Conservation (phyloP, 345 rosid species). For the Gossypium herbaceum region DNA sequence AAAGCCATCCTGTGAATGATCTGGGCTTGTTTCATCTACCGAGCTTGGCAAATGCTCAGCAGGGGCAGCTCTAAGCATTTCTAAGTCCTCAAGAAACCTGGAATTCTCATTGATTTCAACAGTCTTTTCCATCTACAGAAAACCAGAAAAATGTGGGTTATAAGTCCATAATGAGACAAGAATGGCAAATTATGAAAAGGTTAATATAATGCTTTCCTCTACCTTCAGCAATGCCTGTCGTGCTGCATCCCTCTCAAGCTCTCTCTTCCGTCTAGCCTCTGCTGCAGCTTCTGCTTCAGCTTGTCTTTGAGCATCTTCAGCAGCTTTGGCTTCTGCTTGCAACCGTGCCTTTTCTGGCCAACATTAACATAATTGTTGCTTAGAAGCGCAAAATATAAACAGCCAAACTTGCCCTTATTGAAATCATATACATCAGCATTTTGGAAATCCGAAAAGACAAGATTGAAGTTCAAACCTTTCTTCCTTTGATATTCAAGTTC, state of each 20-base stretch:
- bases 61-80: slow-evolving; percentile 71
- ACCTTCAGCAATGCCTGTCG: slow-evolving; percentile 90
- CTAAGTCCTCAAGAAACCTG: slow-evolving; percentile 77
- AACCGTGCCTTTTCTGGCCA: slow-evolving; percentile 77
- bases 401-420: not conserved
- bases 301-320: slow-evolving; percentile 78
- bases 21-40: slow-evolving; percentile 65
- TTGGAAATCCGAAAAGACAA: not conserved
- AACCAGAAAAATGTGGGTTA: slow-evolving; percentile 4
- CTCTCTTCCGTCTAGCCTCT: slow-evolving; percentile 83
- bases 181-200: not conserved
- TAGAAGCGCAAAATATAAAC: not conserved
- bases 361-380: not conserved
- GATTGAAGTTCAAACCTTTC: slow-evolving; percentile 49
- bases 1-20: slow-evolving; percentile 43
- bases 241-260: slow-evolving; percentile 91
- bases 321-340: slow-evolving; percentile 90
- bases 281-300: slow-evolving; percentile 88
- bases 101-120: slow-evolving; percentile 89
- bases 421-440: not conserved
- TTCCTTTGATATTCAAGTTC: slow-evolving; percentile 70
- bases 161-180: not conserved
- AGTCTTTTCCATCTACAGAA: slow-evolving; percentile 86
- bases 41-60: slow-evolving; percentile 65
- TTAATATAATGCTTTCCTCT: slow-evolving; percentile 7